These are phyloP conservation scores for Tillandsia leiboldiana DNA, from an alignment of 176 grass and related monocot species.

Conservation along the genomic window DNA sequence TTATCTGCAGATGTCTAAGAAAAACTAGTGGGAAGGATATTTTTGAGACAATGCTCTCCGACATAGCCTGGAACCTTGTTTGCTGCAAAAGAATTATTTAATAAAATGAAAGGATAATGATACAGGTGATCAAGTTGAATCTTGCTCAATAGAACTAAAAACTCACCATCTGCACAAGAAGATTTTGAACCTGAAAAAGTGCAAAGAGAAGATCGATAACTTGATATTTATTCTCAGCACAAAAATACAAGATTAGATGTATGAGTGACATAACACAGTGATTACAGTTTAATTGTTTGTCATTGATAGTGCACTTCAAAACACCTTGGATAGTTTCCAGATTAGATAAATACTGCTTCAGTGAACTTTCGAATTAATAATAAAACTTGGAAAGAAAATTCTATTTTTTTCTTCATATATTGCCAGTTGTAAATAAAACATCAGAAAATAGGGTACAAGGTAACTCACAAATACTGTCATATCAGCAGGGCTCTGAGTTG, in stretches of 20 bases:
- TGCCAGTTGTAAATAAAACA: neutral
- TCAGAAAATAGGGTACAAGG: neutral
- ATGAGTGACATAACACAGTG: neutral
- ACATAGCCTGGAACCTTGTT: conserved; percentile 82
- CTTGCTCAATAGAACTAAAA: neutral
- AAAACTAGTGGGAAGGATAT: conserved; percentile 68
- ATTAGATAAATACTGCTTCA: neutral
- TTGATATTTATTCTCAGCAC: neutral
- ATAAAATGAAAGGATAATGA: neutral
- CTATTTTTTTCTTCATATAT: neutral
- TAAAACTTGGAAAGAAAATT: neutral
- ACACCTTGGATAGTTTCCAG: neutral
- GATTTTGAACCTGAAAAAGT: conserved; percentile 74
- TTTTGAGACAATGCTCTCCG: conserved; percentile 80
- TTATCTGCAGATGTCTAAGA: neutral
- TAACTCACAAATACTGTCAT: conserved; percentile 71
- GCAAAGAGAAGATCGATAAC: neutral
- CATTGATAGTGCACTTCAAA: neutral
- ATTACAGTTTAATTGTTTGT: neutral
- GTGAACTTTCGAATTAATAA: neutral
- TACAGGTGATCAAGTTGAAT: neutral
- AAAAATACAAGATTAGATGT: neutral
- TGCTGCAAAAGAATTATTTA: conserved; percentile 40
- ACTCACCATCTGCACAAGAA: conserved; percentile 87
- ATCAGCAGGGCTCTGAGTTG: conserved; percentile 54